phyloP scores from a whole-genome alignment of 352 stramenopile genomes.

The Phytophthora cryptogea region DNA sequence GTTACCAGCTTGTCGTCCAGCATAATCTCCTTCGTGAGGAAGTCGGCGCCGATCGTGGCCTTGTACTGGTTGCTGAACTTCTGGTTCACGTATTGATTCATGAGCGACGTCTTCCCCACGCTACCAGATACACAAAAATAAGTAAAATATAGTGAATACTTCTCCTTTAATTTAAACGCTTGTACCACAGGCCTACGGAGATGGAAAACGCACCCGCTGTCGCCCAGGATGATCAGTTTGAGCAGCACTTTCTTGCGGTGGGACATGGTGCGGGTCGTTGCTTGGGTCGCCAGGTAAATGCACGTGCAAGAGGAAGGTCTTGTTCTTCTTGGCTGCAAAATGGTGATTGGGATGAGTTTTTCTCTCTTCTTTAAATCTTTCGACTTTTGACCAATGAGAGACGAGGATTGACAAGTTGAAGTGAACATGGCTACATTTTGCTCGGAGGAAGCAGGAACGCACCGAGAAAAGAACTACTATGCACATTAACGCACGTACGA shows the following conservation, averaged over 20 bases:
- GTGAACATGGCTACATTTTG: slow-evolving; percentile 26
- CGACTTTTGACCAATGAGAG: slow-evolving; percentile 28
- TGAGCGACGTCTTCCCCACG: slow-evolving; percentile 99
- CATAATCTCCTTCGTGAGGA: slow-evolving; percentile 97
- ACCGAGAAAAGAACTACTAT: not conserved
- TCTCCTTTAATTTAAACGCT: too few relatives aligned
- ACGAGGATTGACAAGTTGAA: slow-evolving; percentile 18
- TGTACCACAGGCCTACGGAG: not conserved
- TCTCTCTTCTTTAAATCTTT: slow-evolving; percentile 17
- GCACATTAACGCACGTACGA: not conserved
- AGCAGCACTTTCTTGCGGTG: slow-evolving; percentile 96
- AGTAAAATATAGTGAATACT: not conserved
- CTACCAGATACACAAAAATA: slow-evolving; percentile 45
- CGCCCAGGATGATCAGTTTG: slow-evolving; percentile 98
- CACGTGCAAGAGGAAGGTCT: slow-evolving; percentile 1
- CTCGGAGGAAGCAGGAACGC: too few relatives aligned
- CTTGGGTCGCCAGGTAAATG: slow-evolving; percentile 7
- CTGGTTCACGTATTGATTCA: slow-evolving; percentile 99
- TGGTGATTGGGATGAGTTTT: slow-evolving; percentile 25
- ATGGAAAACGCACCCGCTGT: slow-evolving; percentile 90
- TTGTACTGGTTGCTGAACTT: slow-evolving; percentile 99
- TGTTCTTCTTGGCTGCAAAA: slow-evolving; percentile 8
- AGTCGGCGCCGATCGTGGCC: slow-evolving; percentile 99
- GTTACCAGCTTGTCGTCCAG: slow-evolving; percentile 96
- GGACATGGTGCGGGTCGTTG: slow-evolving; percentile 45